Base-by-base conservation (phyloP, 768 basidiomycete species). In the Leccinum subtestaceum region DNA sequence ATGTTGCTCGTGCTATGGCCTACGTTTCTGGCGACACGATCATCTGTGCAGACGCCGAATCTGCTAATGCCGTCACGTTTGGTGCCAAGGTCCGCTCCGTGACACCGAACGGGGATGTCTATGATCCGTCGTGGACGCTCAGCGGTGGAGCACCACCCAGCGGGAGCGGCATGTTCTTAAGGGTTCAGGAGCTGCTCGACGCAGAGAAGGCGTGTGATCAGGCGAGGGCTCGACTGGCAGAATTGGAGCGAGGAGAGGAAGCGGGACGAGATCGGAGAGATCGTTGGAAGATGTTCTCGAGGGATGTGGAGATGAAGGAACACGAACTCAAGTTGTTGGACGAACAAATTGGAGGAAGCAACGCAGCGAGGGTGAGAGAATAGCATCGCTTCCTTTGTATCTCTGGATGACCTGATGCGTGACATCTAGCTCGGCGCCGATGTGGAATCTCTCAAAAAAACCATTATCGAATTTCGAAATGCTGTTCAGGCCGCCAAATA, bases 91-190 rank as follows among this genome's bases (percentile, higher is more conserved):
- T 91, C 52, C 87, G 87, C 53, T 27, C 92, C 10, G 95, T 98
- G 50, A 99, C 97, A 7, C 79, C 96, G 21, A 88, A 93, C 2
- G 97, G 97, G 2, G 97, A 98, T 67, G 85, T 97, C 11, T 98
- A 99, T 72, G 97, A 99, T 62, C 96, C 97, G 2, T 89, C 90
- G 7, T 95, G 96, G 6, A 95, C 91, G 0, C 83, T 99, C n/a
- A 92, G 88, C 19, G 97, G 97, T 5, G 97, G 97, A 1, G 84
- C 93, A 1, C 87, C 93, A 0, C 92, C 95, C 0, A 88, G 78
- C 60, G 80, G 85, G 23, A 86, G 81, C 32, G 89, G 91, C 2
- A 78, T 88, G 3, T 77, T 98, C 17, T 75, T 96, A 53, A 85
- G 86, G 63, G 93, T 95, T 0, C 94, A 96, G 69, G 87, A 93